Base-by-base conservation (phyloP, 345 rosid species). In the Populus pruinosa region DNA sequence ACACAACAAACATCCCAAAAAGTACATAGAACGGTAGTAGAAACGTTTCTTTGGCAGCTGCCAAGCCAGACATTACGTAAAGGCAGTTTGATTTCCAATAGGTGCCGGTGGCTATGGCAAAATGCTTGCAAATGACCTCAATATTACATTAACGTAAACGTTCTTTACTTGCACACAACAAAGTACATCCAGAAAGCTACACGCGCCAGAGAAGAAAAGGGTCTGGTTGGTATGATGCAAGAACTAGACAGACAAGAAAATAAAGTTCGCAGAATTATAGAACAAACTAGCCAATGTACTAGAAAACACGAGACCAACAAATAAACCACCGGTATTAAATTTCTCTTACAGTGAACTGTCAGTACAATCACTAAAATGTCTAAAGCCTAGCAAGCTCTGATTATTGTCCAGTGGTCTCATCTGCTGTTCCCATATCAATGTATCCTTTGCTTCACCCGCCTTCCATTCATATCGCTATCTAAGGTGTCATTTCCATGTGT, bases 391-490 rank as follows among this genome's bases (percentile, higher is more conserved):
- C 55, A 77, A 41, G 53, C 76, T 76, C 33, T 70, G 16, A 4
- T 65, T 67, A 39, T 50, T 65, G 25, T 44, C 35, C 63, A 36
- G 23, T 43, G 43, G 18, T 44, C 39, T 55, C 8, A 43, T 63
- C 49, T 73, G 64, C 21, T 59, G 50, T 70, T 79, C 65, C 82
- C 49, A 74, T 31, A 77, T 90, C 85, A 92, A 36, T 84, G 90
- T 47, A 89, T 70, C 84, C 94, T 87, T 76, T 84, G 97, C 87
- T 92, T 92, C 79, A 92, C 94, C 69, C 97, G 84, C 71, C 97
- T 82, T 36, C 93, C 93, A 50, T 87, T 86, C 36, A 72, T 61
- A 69, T 90, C 94, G 27, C 92, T 90, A 80, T 92, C 97, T 13
- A 77, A 77, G 36, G 78, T 55, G 47, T 87, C 88, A 12, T 85